Base-by-base conservation (phyloP, 176 grass and related monocot genomes). In the Carex littledalei region DNA sequence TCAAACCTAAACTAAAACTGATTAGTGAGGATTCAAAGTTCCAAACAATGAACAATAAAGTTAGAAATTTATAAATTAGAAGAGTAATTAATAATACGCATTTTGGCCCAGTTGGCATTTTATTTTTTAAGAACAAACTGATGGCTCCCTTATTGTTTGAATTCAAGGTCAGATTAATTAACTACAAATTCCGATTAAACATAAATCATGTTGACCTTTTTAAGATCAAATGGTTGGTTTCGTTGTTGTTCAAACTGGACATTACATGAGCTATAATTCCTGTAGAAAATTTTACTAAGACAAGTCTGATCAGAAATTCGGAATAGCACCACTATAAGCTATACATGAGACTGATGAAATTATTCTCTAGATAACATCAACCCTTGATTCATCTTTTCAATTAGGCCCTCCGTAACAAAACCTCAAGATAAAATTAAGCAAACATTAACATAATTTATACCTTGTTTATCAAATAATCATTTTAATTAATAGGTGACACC, bases 401-500 rank as follows among this genome's bases (percentile, higher is more conserved):
- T 77, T 31, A 53, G 22, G 12, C 2, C 21, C 29, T 54, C 72
- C 1, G 0, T 55, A 26, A 5, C 72, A 31, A 54, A 37, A 37
- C 35, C 3, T 37, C 3, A 37, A 37, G 35, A 37, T 37, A 37
- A 37, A 1, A 78, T 34, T 78, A 54, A 34, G 26, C 4, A 16
- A 76, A 76, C 1, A 26, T 14, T 52, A 12, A 18, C 10, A 52
- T 54, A 53, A 52, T 41, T 39, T 45, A 0, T 57, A 58, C 17
- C 18, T 43, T 9, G 14, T 65, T 54, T 78, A 78, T 34, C 52
- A 57, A 18, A 78, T 24, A 57, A 56, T 15, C 22, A 78, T 32
- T 78, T 55, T 55, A 3, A 12, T n/a, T 70, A 39, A n/a, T 24
- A 83, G 11, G 87, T 88, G 31, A 77, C 91, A 26, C 81, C 9